These are phyloP conservation scores for Chytriomyces confervae DNA, from an alignment of 192 early-diverging fungal genomes.

Conservation along the genomic window DNA sequence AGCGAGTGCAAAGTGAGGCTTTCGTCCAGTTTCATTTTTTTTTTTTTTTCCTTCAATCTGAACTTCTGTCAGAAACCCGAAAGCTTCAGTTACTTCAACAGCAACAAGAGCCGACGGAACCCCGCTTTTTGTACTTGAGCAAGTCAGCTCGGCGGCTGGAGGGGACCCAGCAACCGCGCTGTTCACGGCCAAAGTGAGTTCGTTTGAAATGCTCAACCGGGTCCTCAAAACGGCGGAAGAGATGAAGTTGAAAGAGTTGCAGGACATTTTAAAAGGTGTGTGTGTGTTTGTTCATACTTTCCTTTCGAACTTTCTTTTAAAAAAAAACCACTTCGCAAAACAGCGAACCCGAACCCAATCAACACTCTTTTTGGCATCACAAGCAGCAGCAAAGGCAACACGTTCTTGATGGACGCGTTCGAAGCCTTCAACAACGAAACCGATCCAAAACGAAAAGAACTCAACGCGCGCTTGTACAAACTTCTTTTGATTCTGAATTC, in stretches of 20 bases:
- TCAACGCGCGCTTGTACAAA: slow-evolving; percentile 60
- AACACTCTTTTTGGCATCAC: slow-evolving; percentile 56
- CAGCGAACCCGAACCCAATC: slow-evolving; percentile 58
- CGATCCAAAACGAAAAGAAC: slow-evolving; percentile 52
- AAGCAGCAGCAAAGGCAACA: slow-evolving; percentile 24
- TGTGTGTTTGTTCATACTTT: neutral
- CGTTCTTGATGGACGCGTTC: slow-evolving; percentile 57
- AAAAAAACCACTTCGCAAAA: neutral
- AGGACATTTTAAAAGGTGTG: slow-evolving; percentile 59
- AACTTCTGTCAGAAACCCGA: slow-evolving; percentile 28
- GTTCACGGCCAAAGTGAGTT: slow-evolving; percentile 45
- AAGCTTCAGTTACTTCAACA: slow-evolving; percentile 43
- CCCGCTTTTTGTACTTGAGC: slow-evolving; percentile 54
- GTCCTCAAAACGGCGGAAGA: slow-evolving; percentile 54
- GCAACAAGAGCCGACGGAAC: slow-evolving; percentile 46
- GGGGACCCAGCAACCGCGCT: slow-evolving; percentile 12
- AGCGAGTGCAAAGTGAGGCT: slow-evolving; percentile 29
- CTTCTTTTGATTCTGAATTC: slow-evolving; percentile 59
- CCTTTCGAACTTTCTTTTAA: slow-evolving; percentile 5
- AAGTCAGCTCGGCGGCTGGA: slow-evolving; percentile 4
- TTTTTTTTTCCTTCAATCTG: slow-evolving; percentile 7
- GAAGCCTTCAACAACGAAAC: slow-evolving; percentile 52
- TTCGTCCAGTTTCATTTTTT: neutral
- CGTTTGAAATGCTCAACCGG: slow-evolving; percentile 53
- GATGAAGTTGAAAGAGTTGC: slow-evolving; percentile 52